Evolutionary conservation across 305 asterid genomes (phyloP).

Genomic region (Petunia hybrid): DNA sequence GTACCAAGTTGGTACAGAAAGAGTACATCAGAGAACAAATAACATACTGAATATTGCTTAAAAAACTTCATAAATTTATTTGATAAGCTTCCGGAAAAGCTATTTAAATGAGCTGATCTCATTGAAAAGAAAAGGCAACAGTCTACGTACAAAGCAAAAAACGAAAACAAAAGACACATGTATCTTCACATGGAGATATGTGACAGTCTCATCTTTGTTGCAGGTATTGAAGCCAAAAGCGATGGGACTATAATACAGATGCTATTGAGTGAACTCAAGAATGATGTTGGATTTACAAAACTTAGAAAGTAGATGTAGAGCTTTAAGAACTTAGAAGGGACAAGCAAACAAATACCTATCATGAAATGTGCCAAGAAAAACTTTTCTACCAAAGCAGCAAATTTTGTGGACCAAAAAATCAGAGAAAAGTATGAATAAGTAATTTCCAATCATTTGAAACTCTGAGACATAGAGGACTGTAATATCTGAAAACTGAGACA

Average conservation of each 20-base stretch:
- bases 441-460: not conserved
- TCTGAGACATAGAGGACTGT: not conserved
- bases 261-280: not conserved
- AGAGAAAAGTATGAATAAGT: not conserved
- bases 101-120: not conserved
- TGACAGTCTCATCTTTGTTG: not conserved
- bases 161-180: slow-evolving; percentile 29
- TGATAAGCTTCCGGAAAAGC: not conserved
- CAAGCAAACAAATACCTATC: not conserved
- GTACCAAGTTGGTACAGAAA: too few relatives aligned
- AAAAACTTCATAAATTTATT: not conserved
- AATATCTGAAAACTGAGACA: not conserved
- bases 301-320: not conserved
- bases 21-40: not conserved
- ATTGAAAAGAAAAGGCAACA: not conserved
- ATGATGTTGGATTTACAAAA: not conserved
- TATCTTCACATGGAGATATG: slow-evolving; percentile 1
- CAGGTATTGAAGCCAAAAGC: not conserved
- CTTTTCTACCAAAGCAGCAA: not conserved
- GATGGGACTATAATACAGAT: not conserved
- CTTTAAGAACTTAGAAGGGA: not conserved
- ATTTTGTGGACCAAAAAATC: not conserved
- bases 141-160: slow-evolving; percentile 10
- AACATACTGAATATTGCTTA: not conserved
- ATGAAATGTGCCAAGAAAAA: not conserved